Conservation (phyloP, 2,329 filamentous ascomycete genomes). For the Lojkania enalia region DNA sequence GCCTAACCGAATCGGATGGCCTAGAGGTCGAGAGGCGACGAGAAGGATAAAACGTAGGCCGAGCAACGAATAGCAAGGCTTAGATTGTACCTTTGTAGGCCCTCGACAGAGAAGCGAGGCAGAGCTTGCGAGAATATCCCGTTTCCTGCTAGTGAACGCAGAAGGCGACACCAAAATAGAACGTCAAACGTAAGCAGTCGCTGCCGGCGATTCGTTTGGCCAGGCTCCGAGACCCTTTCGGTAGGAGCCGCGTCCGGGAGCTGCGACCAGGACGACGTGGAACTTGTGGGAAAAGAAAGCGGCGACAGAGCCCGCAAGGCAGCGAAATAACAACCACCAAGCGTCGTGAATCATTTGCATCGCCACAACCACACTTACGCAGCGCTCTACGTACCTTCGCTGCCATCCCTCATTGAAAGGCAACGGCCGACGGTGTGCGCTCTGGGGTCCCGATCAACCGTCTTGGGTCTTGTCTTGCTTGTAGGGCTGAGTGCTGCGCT, state of each 20-base stretch:
- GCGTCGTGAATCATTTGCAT: conserved; percentile 22
- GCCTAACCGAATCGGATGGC: neutral
- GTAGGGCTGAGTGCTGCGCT: conserved; percentile 2
- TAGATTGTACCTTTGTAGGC: neutral
- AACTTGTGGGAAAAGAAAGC: conserved; percentile 38
- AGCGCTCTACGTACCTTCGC: conserved; percentile 26
- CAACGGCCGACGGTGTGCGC: neutral
- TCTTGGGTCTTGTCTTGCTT: neutral
- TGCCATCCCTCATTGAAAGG: neutral
- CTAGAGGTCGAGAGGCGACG: neutral
- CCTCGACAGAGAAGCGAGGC: neutral
- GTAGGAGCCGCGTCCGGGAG: conserved; percentile 22
- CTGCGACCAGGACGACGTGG: conserved; percentile 30
- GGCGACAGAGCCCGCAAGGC: conserved; percentile 27
- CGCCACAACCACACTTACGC: conserved; percentile 37
- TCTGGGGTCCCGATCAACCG: neutral
- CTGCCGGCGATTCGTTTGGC: conserved; percentile 5
- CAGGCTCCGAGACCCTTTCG: conserved; percentile 26
- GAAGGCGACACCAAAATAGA: conserved; percentile 18
- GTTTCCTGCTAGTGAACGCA: too few relatives aligned
- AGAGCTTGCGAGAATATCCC: conserved; percentile 1
- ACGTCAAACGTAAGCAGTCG: conserved; percentile 16
- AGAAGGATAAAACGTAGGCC: neutral
- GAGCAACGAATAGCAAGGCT: conserved; percentile 1
- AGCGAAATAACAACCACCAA: conserved; percentile 21